Evolutionary conservation across 2,329 filamentous ascomycete genomes (phyloP), one percentile per base, ranked within the genome.

Genomic region (Delphinella strobiligena): DNA sequence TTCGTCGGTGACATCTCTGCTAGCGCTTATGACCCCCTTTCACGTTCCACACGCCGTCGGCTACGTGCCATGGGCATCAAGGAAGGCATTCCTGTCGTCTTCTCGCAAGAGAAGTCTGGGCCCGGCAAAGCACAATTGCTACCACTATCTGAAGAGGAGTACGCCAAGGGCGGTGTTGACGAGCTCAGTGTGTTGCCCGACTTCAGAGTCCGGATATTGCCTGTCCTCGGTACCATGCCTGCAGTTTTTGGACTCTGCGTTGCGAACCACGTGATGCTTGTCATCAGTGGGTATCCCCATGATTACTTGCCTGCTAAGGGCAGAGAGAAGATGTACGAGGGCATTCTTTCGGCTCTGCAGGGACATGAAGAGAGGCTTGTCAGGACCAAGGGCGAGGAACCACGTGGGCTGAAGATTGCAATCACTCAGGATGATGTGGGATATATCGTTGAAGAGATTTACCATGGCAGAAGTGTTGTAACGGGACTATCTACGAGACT

Each of bases 181-280:
- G 88, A 95, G 49, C 70, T 96, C 0, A 83, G 87, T 32, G 84
- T 93, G 0, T 72, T 98, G 37, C 83, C 88, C 1, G 88, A 94
- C 56, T 98, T 98, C 60, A 74, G 91, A 17, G 85, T 94, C 8
- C 74, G 91, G n/a, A 98, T 98, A 42, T 63, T 98, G 7, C 91
- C 91, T 0, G 91, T 98, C 0, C 66, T 98, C 3, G 91, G 91
- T 1, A 98, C 91, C 0, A 95, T 98, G 88, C 91, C 91, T 0
- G 89, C 91, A 2, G 80, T 96, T 1, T 98, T 98, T 58, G 91
- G 91, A 7, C 82, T 95, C 41, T 83, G 82, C 0, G 76, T 84
- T 7, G 91, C 91, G 3, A 98, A 96, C 61, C 86, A 96, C 56
- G 78, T 96, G 44, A 89, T 98, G 48, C 72, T 93, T 41, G 75